Percentiles rank a stretch among this genome's conserved stretches.
Evolutionary conservation across 768 basidiomycete species (phyloP).

Genomic region (Hortiboletus flavorubellus): DNA sequence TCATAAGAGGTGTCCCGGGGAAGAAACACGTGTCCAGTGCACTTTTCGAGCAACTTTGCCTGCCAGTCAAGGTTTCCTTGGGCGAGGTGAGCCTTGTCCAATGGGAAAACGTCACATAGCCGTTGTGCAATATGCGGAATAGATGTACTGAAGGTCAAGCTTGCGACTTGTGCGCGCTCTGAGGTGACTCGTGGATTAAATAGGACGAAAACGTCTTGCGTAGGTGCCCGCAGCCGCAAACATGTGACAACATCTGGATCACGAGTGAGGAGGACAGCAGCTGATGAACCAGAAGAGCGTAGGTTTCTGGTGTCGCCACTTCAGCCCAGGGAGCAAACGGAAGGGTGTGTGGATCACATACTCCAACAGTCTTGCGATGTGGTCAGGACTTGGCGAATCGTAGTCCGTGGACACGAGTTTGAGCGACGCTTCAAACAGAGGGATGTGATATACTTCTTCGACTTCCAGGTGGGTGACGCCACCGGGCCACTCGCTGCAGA

Average conservation of each 20-base stretch:
- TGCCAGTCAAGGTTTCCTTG: constrained; percentile 50
- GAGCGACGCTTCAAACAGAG: constrained; percentile 45
- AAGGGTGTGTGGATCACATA: neutral
- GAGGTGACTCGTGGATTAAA: constrained; percentile 60
- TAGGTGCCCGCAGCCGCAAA: constrained; percentile 31
- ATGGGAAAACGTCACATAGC: constrained; percentile 42
- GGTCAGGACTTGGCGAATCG: constrained; percentile 31
- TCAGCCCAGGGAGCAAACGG: neutral
- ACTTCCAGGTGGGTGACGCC: constrained; percentile 42
- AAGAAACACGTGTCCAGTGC: constrained; percentile 51
- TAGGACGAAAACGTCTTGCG: constrained; percentile 44
- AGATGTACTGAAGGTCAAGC: constrained; percentile 49
- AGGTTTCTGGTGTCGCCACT: constrained; percentile 19
- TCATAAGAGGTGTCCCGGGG: constrained; percentile 27
- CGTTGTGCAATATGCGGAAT: constrained; percentile 38
- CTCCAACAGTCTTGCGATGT: constrained; percentile 29
- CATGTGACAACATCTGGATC: constrained; percentile 58
- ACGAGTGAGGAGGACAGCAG: constrained; percentile 49
- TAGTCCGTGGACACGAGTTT: constrained; percentile 35
- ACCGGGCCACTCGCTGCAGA: constrained; percentile 48
- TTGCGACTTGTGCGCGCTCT: constrained; percentile 48
- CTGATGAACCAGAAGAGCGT: constrained; percentile 19
- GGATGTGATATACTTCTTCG: constrained; percentile 45
- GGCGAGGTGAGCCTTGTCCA: constrained; percentile 35
- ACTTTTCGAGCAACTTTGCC: constrained; percentile 51